These are phyloP conservation scores for Raffaelea ambrosiae DNA, from an alignment of 2,329 filamentous ascomycete species.

Conservation along the genomic window DNA sequence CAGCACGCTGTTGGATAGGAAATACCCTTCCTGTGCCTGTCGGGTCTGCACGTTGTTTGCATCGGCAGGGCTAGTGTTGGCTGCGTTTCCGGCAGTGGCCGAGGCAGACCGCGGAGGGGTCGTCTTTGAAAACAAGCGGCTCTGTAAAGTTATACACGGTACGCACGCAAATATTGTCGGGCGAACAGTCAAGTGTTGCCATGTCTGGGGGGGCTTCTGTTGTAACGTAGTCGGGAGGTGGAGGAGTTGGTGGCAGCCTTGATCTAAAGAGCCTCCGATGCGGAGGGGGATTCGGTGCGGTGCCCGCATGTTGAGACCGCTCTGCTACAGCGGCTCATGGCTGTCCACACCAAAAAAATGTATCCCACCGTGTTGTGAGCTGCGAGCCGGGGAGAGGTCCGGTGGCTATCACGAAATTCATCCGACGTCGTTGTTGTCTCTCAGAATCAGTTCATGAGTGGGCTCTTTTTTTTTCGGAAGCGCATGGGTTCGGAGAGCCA, in stretches of 20 bases:
- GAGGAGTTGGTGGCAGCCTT: background rate
- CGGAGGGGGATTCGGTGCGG: slow-evolving; percentile 3
- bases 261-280: background rate
- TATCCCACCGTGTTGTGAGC: no score
- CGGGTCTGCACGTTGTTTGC: slow-evolving; percentile 2
- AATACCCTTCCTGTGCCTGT: slow-evolving; percentile 22
- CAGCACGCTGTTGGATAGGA: slow-evolving; percentile 24
- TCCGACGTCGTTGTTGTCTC: no score
- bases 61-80: background rate
- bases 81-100: slow-evolving; percentile 8
- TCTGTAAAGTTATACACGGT: background rate
- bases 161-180: no score
- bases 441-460: no score
- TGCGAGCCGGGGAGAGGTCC: no score
- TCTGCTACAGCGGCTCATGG: background rate
- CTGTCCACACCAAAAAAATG: background rate
- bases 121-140: slow-evolving; percentile 15
- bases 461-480: no score
- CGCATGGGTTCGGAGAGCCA: no score
- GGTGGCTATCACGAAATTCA: no score
- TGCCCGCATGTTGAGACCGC: slow-evolving; percentile 4
- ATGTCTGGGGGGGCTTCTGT: background rate
- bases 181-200: no score
- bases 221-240: background rate
- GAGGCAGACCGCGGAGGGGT: slow-evolving; percentile 12